Conservation (phyloP, 2,329 filamentous ascomycete genomes). For the Blastomyces parvus region DNA sequence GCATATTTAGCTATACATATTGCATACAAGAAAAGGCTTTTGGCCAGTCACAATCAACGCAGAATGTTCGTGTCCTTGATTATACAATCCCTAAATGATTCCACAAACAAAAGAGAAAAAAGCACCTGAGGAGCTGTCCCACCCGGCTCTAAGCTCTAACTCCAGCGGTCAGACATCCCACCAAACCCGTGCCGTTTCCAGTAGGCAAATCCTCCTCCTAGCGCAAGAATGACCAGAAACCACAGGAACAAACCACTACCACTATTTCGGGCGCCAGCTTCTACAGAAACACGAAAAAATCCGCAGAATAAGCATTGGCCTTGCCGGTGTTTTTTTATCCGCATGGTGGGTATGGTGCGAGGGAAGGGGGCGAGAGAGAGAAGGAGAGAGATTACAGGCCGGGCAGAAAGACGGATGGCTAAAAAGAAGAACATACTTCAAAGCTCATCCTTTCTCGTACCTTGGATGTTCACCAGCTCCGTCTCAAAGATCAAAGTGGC, state of each 20-base stretch:
- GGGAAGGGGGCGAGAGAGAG: background rate
- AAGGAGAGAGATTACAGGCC: background rate
- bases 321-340: background rate
- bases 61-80: background rate
- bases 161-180: background rate
- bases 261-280: background rate
- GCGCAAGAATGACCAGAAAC: background rate
- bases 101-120: background rate
- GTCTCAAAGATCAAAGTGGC: slow-evolving; percentile 87
- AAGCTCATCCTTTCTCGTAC: slow-evolving; percentile 48
- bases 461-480: slow-evolving; percentile 73
- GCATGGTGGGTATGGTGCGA: too few species aligned
- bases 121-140: too few species aligned
- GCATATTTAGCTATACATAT: background rate
- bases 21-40: background rate
- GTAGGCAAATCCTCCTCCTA: background rate
- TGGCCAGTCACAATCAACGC: background rate
- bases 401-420: background rate
- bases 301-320: background rate
- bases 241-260: background rate
- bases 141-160: background rate
- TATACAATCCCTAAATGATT: background rate
- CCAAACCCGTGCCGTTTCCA: background rate
- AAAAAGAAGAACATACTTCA: slow-evolving; percentile 19
- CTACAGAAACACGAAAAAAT: background rate